Base-by-base conservation (phyloP, 371 early-diverging fungal species). In the Zancudomyces culisetae region DNA sequence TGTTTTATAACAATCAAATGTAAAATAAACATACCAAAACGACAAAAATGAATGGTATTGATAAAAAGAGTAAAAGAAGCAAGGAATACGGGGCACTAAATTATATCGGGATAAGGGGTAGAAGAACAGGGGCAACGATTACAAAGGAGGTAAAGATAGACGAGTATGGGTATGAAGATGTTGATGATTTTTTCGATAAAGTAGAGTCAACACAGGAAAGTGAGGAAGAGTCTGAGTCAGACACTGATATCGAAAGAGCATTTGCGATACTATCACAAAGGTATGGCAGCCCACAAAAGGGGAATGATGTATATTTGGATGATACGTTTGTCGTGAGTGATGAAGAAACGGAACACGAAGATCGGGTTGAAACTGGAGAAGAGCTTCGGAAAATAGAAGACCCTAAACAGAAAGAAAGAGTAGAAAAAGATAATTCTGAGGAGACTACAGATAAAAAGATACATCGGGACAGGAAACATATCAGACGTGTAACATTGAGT, bases 171-270 rank as follows among this genome's bases (percentile, higher is more conserved):
- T 24, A 62, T 30, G 65, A 64, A n/a, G 60, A 64, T 45, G 56
- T 64, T 15, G 65, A 60, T 22, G 65, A 62, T 55, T 64, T 64
- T 42, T 64, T 59, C 53, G 52, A 54, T 30, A 55, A 60, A 27
- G 59, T 60, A 15, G 50, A 56, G 45, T 58, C 59, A 13, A 27
- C 6, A 0, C 39, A 54, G 40, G 53, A 22, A 6, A 50, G 55
- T 8, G 40, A 29, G 20, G 49, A 47, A 12, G 43, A 49, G 0
- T 4, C 51, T 19, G 40, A 45, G 20, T 3, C 24, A n/a, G 50
- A 21, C n/a, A 20, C 49, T 45, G 48, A 45, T 15, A 2, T 23
- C n/a, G 3, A 45, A 18, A 27, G 48, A 10, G 47, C 20, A 10
- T 19, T 35, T 49, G 49, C 52, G n/a, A 42, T 24, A 45, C 18